Conservation (phyloP, 2,329 filamentous ascomycete species). For the Penicillium sp. region DNA sequence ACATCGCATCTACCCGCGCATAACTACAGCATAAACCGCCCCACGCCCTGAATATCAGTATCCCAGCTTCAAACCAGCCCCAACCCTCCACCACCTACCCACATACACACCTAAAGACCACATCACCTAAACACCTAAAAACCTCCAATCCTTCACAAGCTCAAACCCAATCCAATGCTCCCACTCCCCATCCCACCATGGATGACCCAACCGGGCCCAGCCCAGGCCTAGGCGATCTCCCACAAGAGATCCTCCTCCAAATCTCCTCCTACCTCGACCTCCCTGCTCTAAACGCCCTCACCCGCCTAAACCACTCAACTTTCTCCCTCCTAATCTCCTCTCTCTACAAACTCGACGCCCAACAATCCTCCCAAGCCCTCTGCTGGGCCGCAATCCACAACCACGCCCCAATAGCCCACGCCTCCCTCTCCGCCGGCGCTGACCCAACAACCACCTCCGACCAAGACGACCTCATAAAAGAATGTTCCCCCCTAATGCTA, state of each 20-base stretch:
- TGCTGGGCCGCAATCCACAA: conserved; percentile 25
- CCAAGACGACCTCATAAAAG: conserved; percentile 14
- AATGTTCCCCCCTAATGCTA: conserved; percentile 22
- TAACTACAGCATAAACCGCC: not conserved
- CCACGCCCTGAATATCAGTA: not conserved
- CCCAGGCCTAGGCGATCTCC: conserved; percentile 11
- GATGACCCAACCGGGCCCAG: not conserved
- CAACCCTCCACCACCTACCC: too few species aligned
- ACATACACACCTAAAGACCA: too few species aligned
- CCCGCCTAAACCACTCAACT: conserved; percentile 14
- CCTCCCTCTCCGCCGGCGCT: conserved; percentile 19
- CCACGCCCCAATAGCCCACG: conserved; percentile 9
- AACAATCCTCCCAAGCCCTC: conserved; percentile 17
- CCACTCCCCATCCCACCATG: not conserved
- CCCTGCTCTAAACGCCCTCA: conserved; percentile 20
- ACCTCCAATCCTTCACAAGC: not conserved
- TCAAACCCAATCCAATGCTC: not conserved
- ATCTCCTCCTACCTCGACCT: conserved; percentile 18
- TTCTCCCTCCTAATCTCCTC: conserved; percentile 17
- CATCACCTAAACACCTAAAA: too few species aligned
- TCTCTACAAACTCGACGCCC: conserved; percentile 23
- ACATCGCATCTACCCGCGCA: not conserved
- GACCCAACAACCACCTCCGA: conserved; percentile 19
- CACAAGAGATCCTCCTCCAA: conserved; percentile 20
- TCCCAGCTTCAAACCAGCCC: not conserved